Evolutionary conservation across 2,329 filamentous ascomycete species (phyloP), one percentile per base, ranked within the genome.

Genomic region (Penicillium glabrum): DNA sequence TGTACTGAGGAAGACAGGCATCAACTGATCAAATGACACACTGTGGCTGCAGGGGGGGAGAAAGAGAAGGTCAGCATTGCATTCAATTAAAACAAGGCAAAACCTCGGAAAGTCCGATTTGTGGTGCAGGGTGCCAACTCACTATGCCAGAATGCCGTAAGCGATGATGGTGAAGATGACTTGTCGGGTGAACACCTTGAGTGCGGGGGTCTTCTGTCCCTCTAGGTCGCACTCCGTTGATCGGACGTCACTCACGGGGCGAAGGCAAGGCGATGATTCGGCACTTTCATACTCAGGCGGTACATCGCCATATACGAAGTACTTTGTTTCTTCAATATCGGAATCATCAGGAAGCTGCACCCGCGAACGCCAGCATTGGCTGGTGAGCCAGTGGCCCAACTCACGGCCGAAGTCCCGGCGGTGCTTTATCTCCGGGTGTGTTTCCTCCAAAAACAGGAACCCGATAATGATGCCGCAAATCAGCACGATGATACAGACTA

Each of bases 91-190:
- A 39, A 1, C 16, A 19, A 13, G 33, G 14, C 23, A 41, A 50
- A 41, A 13, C 23, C 39, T 37, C 23, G 47, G 33, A 26, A n/a
- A 27, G 27, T 41, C 23, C 23, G 24, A 26, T 4, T 10, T 19
- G 46, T 52, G 23, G 26, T n/a, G 44, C 14, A 24, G 19, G 49
- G 49, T 47, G 51, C 57, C 55, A 54, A 88, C 91, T 85, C 83
- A 96, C 92, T 96, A 97, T 62, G 93, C 93, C 58, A 98, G 81
- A 67, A 98, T 91, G 45, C 93, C 93, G 71, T 96, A 96, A 51
- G 90, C 91, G 56, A 93, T 78, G 61, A 97, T 96, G 70, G 93
- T 93, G 69, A 96, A 81, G 58, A 96, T 80, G 54, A 98, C 90
- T 49, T 93, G 90, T 70, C 82, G 86, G 13, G 91, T 96, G 73